phyloP scores from a whole-genome alignment of 2,329 filamentous ascomycete genomes.

The Diaporthe citrichinensis region DNA sequence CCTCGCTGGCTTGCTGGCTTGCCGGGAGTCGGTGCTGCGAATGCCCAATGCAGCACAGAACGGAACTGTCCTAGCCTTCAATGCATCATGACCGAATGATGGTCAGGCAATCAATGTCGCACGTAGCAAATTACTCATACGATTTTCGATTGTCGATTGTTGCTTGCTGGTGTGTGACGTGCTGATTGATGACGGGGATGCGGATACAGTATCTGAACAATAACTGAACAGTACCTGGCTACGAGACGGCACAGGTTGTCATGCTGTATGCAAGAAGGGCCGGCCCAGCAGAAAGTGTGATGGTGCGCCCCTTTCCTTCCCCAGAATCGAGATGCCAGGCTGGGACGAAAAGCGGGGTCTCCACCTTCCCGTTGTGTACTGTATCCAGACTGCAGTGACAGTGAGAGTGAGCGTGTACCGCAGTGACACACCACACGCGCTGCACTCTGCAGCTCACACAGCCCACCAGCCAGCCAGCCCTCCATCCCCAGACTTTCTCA shows the following conservation, averaged over 20 bases:
- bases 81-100: constrained; percentile 13
- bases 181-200: not conserved
- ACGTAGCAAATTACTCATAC: not conserved
- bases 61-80: not conserved
- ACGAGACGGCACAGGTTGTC: not conserved
- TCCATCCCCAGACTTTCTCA: not conserved
- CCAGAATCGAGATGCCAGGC: constrained; percentile 23
- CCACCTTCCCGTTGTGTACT: constrained; percentile 1
- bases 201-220: not conserved
- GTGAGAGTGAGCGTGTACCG: not conserved
- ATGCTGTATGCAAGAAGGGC: constrained; percentile 3
- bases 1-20: not conserved
- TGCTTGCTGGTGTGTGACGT: not conserved
- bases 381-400: no score
- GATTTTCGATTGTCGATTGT: not conserved
- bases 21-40: not conserved
- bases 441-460: not conserved
- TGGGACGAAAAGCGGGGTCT: constrained; percentile 32
- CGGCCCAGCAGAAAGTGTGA: not conserved
- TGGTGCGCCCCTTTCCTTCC: not conserved
- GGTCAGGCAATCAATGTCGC: not conserved
- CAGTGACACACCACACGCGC: not conserved
- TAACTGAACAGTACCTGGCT: not conserved
- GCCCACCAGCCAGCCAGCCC: constrained; percentile 6
- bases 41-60: not conserved